phyloP scores from a whole-genome alignment of 1,284 basidiomycete species.

The Hymenochaete sp. region DNA sequence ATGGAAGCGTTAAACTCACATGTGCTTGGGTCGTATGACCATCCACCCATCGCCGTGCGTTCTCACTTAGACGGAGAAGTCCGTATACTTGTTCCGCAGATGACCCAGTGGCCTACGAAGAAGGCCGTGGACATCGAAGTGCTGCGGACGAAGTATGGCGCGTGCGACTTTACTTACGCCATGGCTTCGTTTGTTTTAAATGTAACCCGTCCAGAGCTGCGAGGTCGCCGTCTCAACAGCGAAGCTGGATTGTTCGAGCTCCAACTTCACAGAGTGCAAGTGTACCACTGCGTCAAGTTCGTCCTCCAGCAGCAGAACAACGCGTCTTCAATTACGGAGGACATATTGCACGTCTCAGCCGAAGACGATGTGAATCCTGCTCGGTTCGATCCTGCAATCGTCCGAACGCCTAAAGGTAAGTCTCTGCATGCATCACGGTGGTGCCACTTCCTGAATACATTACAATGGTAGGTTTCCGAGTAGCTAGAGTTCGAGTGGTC shows the following conservation, averaged over 20 bases:
- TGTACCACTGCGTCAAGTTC: background rate
- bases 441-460: background rate
- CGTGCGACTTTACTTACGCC: background rate
- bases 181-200: background rate
- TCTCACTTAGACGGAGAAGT: background rate
- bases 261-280: background rate
- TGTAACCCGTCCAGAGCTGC: background rate
- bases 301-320: background rate
- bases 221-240: background rate
- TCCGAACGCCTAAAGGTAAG: background rate
- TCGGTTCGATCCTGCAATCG: constrained; percentile 4
- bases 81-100: background rate
- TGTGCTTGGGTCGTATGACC: background rate
- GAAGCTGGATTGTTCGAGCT: background rate
- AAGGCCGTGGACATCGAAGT: background rate
- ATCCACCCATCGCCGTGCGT: background rate
- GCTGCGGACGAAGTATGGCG: background rate
- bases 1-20: background rate
- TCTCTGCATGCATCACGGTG: background rate
- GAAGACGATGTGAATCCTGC: background rate
- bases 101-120: no score
- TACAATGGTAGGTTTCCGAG: constrained; percentile 19
- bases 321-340: background rate
- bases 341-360: background rate
- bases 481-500: constrained; percentile 22